Evolutionary conservation across 352 stramenopile genomes (phyloP).

Genomic region (Phytophthora multivora): DNA sequence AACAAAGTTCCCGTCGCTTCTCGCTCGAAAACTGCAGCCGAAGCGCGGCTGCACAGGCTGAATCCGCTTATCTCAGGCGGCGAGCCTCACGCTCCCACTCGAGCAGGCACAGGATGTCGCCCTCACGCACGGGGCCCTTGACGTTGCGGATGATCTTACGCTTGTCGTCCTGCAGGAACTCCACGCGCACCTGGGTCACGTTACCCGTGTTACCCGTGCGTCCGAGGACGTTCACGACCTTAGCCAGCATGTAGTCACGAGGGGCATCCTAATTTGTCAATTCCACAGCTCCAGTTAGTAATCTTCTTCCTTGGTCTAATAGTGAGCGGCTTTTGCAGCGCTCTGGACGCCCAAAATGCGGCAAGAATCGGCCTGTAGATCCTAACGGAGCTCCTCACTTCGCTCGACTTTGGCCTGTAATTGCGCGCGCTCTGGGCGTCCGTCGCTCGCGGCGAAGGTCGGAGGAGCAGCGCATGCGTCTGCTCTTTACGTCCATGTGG

Average conservation of each 20-base stretch:
- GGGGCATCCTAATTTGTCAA: conserved; percentile 54
- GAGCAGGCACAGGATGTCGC: conserved; percentile 98
- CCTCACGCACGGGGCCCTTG: conserved; percentile 98
- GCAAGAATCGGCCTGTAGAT: not conserved
- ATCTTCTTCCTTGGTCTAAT: not conserved
- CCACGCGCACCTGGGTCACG: conserved; percentile 99
- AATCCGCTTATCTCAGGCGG: conserved; percentile 94
- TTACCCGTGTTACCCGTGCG: conserved; percentile 99
- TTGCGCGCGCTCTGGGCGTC: conserved; percentile 7
- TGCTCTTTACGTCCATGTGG: not conserved
- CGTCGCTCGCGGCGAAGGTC: not conserved
- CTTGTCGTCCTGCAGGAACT: conserved; percentile 99
- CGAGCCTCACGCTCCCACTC: conserved; percentile 99
- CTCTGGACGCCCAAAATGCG: conserved; percentile 1
- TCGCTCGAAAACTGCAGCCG: conserved; percentile 16
- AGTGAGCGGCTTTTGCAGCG: not conserved
- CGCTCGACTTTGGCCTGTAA: conserved; percentile 22
- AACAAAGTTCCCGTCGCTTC: conserved; percentile 5
- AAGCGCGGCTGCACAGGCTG: conserved; percentile 29
- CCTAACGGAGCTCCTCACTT: conserved; percentile 4
- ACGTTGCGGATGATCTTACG: conserved; percentile 99
- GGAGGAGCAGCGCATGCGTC: conserved; percentile 11
- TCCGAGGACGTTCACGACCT: conserved; percentile 98
- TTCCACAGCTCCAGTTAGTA: conserved; percentile 28
- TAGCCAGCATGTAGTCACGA: conserved; percentile 97